phyloP scores from a whole-genome alignment of 2,329 filamentous ascomycete species.

The Pyricularia pennisetigena region DNA sequence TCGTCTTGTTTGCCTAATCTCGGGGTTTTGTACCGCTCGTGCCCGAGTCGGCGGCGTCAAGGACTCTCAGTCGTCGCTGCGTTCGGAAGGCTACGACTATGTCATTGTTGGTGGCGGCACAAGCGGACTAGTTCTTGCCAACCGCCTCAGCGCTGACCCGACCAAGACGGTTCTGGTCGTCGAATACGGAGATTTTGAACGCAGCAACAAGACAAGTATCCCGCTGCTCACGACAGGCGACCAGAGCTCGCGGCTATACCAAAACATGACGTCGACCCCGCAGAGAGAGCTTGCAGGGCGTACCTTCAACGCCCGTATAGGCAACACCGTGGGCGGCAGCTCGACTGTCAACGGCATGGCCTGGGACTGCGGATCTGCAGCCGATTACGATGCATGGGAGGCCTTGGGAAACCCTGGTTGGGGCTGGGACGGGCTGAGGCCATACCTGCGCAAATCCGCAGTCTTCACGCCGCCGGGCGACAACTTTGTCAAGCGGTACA shows the following conservation, averaged over 20 bases:
- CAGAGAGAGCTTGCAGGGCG: conserved; percentile 25
- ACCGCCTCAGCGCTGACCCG: conserved; percentile 28
- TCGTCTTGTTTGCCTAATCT: neutral
- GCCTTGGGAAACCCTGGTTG: conserved; percentile 45
- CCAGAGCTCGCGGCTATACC: neutral
- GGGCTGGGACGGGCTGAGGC: conserved; percentile 30
- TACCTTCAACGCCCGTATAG: conserved; percentile 23
- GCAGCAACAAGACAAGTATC: conserved; percentile 4
- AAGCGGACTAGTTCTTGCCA: conserved; percentile 32
- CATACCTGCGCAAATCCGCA: conserved; percentile 12
- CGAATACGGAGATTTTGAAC: conserved; percentile 15
- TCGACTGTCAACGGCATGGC: conserved; percentile 49
- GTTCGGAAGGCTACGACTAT: conserved; percentile 19
- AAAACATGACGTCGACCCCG: conserved; percentile 12
- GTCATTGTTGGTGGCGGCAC: conserved; percentile 35
- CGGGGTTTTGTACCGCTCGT: neutral
- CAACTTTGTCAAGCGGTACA: conserved; percentile 1
- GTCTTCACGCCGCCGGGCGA: conserved; percentile 2
- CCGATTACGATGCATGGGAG: conserved; percentile 45
- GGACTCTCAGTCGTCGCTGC: neutral
- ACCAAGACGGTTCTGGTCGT: conserved; percentile 13
- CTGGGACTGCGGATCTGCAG: conserved; percentile 28
- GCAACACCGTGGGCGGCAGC: conserved; percentile 48
- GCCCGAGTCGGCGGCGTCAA: neutral
- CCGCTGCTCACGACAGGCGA: conserved; percentile 2